Evolutionary conservation across 2,329 filamentous ascomycete genomes (phyloP), one percentile per base, ranked within the genome.

Genomic region (Pseudogymnoascus sp.): DNA sequence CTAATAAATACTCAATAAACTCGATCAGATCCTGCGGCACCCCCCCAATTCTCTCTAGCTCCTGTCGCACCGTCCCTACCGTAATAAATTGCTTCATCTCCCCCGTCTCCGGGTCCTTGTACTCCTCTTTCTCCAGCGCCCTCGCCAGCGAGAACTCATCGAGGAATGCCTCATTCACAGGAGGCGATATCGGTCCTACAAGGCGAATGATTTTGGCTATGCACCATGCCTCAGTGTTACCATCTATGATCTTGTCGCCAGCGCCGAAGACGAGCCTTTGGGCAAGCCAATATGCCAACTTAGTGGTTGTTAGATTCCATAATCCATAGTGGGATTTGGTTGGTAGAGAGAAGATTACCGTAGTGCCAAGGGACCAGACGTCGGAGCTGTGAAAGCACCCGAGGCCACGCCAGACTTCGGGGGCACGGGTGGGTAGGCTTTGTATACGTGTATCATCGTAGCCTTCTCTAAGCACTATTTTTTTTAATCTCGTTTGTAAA

Each of bases 201-300:
- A 69, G 66, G 62, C 66, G 63, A 8, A 65, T 63, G 33, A 69
- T 65, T 59, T 69, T 68, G 2, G 68, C 67, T 55, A 69, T 68
- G 59, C 67, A 69, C 65, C 66, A 69, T 21, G 66, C 61, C 63
- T 69, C 68, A 6, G 64, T 65, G 4, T 43, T 55, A 11, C 58
- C 62, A 61, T 70, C 60, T 35, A 69, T 61, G 11, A 65, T 63
- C 35, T 69, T 70, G 59, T 69, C 66, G 1, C 37, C 23, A 2
- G 61, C 21, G 11, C 67, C 67, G 59, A 70, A 69, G 10, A 70
- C 59, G 16, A 55, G n/a, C 3, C 26, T 33, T n/a, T 52, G 45
- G 33, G 62, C 61, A 31, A 70, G 58, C 60, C 55, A 64, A 45
- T 62, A 62, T 55, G 65, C 62, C 58, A 69, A 63, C 67, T 70